Percentiles rank a stretch among this genome's conserved stretches.
Conservation (phyloP, 2,329 filamentous ascomycete species). For the Geoglossum cookeanum region DNA sequence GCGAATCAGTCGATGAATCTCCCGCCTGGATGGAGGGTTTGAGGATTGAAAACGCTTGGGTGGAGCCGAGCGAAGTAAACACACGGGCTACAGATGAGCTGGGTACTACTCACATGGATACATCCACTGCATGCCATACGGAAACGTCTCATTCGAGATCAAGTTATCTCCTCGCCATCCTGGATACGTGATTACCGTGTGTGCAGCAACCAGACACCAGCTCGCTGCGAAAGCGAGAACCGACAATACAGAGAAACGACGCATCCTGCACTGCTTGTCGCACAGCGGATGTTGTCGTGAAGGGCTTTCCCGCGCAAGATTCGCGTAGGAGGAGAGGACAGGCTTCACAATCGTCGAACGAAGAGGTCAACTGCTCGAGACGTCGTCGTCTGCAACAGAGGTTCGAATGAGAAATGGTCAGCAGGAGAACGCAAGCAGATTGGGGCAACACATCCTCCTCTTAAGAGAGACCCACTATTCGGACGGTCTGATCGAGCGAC, state of each 20-base stretch:
- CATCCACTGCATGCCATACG: conserved; percentile 87
- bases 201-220: conserved; percentile 16
- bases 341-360: background rate
- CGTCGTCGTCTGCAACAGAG: background rate
- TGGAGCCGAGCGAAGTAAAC: background rate
- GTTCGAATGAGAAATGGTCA: background rate
- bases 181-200: conserved; percentile 22
- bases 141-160: conserved; percentile 56
- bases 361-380: background rate
- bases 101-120: conserved; percentile 58
- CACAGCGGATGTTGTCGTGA: too few relatives aligned
- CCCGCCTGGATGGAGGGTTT: background rate
- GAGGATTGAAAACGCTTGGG: background rate
- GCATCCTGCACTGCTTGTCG: background rate
- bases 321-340: background rate
- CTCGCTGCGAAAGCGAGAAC: conserved; percentile 5
- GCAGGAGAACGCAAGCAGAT: background rate
- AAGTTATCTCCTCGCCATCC: conserved; percentile 58
- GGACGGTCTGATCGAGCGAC: background rate
- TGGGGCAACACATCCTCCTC: background rate
- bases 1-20: conserved; percentile 58
- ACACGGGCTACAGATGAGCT: background rate
- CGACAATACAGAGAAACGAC: conserved; percentile 12
- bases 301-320: background rate
- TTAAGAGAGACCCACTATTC: background rate